These are phyloP conservation scores for Blastocystis hominis DNA, from an alignment of 352 stramenopile species.

Conservation along the genomic window DNA sequence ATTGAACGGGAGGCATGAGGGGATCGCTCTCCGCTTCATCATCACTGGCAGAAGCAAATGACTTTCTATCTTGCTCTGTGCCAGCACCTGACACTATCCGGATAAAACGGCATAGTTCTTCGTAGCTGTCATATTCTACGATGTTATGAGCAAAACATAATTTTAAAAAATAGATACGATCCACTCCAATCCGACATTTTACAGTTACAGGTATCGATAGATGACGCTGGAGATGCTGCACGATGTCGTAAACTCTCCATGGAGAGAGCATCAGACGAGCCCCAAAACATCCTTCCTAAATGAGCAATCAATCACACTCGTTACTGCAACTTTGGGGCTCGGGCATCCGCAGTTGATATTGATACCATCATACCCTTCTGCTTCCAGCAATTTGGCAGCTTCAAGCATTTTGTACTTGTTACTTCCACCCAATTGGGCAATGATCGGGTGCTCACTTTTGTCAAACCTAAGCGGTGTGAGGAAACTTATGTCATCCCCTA, in stretches of 20 bases:
- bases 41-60: neutral
- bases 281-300: constrained; percentile 6
- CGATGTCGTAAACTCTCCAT: constrained; percentile 12
- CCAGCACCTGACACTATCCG: constrained; percentile 3
- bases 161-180: too few relatives aligned
- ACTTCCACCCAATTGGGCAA: constrained; percentile 29
- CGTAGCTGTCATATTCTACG: neutral
- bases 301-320: neutral
- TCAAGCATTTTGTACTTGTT: constrained; percentile 11
- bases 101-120: neutral
- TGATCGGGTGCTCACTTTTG: constrained; percentile 20
- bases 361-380: constrained; percentile 6
- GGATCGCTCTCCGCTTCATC: neutral
- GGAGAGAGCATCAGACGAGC: constrained; percentile 48
- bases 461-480: neutral
- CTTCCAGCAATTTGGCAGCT: constrained; percentile 11
- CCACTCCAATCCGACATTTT: constrained; percentile 33
- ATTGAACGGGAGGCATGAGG: neutral
- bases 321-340: constrained; percentile 14
- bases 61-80: neutral
- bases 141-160: neutral
- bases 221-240: constrained; percentile 9
- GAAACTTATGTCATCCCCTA: neutral
- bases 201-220: constrained; percentile 15
- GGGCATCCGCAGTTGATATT: constrained; percentile 53